These are phyloP conservation scores for Pythium aristosporum DNA, from an alignment of 352 stramenopile species.

Conservation along the genomic window DNA sequence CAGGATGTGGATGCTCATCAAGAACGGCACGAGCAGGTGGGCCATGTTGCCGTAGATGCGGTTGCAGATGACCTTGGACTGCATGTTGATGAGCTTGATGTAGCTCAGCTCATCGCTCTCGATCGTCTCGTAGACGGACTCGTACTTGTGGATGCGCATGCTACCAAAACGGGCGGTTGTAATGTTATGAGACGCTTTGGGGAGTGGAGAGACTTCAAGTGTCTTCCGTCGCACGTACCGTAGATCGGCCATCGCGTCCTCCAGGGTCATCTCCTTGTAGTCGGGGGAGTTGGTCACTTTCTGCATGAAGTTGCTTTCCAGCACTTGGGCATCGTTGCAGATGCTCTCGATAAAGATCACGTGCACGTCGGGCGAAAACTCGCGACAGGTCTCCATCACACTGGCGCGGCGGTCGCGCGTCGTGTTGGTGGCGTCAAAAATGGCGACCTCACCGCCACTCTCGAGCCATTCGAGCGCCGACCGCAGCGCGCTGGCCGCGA, in stretches of 20 bases:
- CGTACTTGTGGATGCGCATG: conserved; percentile 65
- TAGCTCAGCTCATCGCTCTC: conserved; percentile 66
- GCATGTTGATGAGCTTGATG: conserved; percentile 71
- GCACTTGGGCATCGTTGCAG: conserved; percentile 66
- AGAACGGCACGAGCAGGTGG: conserved; percentile 46
- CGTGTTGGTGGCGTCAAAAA: conserved; percentile 80
- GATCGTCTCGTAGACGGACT: conserved; percentile 65
- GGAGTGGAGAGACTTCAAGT: too few relatives aligned
- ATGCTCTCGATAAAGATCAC: conserved; percentile 87
- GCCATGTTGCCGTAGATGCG: conserved; percentile 50
- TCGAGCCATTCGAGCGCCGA: conserved; percentile 44
- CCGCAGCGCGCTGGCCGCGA: conserved; percentile 54
- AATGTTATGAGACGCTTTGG: background rate
- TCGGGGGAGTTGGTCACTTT: conserved; percentile 54
- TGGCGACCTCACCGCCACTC: conserved; percentile 57
- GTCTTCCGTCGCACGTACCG: conserved; percentile 24
- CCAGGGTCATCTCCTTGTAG: conserved; percentile 50
- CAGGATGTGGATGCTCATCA: conserved; percentile 55
- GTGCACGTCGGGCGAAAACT: conserved; percentile 32
- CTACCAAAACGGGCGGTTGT: background rate
- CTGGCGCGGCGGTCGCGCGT: conserved; percentile 38
- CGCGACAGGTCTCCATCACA: conserved; percentile 27
- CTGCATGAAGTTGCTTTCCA: conserved; percentile 54
- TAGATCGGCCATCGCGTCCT: conserved; percentile 57
- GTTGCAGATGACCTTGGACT: conserved; percentile 59